Base-by-base conservation (phyloP, 441 rosid genomes). In the Pelargonium citronellum region DNA sequence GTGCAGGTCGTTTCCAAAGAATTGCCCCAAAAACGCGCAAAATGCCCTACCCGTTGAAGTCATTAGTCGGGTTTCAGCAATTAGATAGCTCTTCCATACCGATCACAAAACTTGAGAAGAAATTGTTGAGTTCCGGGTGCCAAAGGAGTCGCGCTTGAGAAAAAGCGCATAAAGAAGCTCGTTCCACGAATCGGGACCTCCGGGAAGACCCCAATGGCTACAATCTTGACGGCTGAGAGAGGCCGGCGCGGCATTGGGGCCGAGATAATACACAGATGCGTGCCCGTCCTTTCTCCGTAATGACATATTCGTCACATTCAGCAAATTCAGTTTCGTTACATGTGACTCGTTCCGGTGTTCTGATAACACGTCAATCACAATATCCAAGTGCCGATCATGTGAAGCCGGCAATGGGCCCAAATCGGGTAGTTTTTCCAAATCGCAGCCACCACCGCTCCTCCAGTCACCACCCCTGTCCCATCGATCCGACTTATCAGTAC, bases 171-270 rank as follows among this genome's bases (percentile, higher is more conserved):
- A 87, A 27, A 94, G 86, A 41, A 94, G 82, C 84, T 94, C 97
- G 19, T 94, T 91, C 98, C 97, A 94, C 11, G 91, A 72, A 72
- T 94, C 97, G 0, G 98, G 98, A 51, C 90, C 95, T 16, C 98
- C 96, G 1, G 97, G 98, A 51, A 94, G 82, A 83, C 95, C 91
- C 98, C 98, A 94, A 74, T 94, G 98, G 83, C 98, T 94, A 79
- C 98, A 94, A 81, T 94, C 98, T 79, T 94, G 95, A 69, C 93
- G 76, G 68, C 78, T 86, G 15, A 91, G 11, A 0, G 94, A 83
- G 0, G 88, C 91, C 34, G 84, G 87, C 43, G 86, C 87, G 1
- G 0, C 57, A 34, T 69, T 66, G 2, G 85, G 78, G 2, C 92
- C 90, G 61, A 80, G 64, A 72, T 91, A 94, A 75, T 90, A 91